Evolutionary conservation across 768 basidiomycete genomes (phyloP).

Genomic region (Podaxis pistillaris): DNA sequence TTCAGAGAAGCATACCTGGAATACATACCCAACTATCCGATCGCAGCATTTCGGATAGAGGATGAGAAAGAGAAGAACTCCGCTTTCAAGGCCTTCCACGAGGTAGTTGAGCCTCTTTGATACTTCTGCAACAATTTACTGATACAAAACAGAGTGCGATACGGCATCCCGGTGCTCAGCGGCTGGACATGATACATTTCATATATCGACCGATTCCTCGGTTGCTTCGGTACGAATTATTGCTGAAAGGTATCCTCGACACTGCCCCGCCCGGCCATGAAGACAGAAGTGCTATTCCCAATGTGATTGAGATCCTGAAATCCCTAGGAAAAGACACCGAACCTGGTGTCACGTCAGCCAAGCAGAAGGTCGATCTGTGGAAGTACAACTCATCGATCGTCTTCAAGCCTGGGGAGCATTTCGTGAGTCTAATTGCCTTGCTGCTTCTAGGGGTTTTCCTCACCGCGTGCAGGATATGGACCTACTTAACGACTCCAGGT

Average conservation of each 20-base stretch:
- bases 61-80: slow-evolving; percentile 83
- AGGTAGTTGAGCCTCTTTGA: slow-evolving; percentile 45
- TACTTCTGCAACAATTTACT: not conserved
- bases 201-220: slow-evolving; percentile 90
- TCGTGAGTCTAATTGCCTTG: slow-evolving; percentile 36
- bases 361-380: slow-evolving; percentile 91
- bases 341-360: slow-evolving; percentile 79
- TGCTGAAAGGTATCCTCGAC: slow-evolving; percentile 79
- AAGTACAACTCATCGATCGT: slow-evolving; percentile 73
- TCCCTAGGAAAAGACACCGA: slow-evolving; percentile 84
- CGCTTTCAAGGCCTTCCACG: slow-evolving; percentile 76
- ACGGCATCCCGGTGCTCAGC: slow-evolving; percentile 75
- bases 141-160: slow-evolving; percentile 32
- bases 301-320: slow-evolving; percentile 88
- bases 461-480: slow-evolving; percentile 70
- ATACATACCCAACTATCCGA: slow-evolving; percentile 90
- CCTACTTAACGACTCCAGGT: slow-evolving; percentile 76
- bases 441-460: not conserved
- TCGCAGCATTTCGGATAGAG: slow-evolving; percentile 84
- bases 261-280: slow-evolving; percentile 73
- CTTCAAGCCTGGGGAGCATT: slow-evolving; percentile 73
- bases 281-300: slow-evolving; percentile 76
- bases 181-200: slow-evolving; percentile 89
- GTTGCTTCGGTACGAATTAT: slow-evolving; percentile 80
- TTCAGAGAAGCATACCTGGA: slow-evolving; percentile 93